Evolutionary conservation across 1,284 basidiomycete genomes (phyloP), one percentile per base, ranked within the genome.

Genomic region (Kalmanozyma brasiliensis): DNA sequence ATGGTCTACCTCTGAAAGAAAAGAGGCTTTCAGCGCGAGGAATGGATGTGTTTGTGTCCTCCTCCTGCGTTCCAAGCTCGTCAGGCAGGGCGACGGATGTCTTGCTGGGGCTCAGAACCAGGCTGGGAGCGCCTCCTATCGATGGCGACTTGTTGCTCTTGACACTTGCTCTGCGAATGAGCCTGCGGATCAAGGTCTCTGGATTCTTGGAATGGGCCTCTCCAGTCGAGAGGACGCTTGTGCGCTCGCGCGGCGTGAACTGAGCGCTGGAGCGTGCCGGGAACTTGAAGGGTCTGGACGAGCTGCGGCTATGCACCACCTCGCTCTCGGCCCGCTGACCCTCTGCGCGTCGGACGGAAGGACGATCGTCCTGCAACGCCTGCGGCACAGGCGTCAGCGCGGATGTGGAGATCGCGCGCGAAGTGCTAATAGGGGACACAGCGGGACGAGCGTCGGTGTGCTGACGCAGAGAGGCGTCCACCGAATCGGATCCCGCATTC

Each of bases 261-360:
- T 65, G 68, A 8, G 53, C 62, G 33, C 63, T 66, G 22, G 56
- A 49, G 9, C 58, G 49, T 10, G 62, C 38, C 11, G 58, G 62
- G n/a, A 66, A 61, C 52, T 23, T 57, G 52, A 69, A 69, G 8
- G 66, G 52, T 16, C 53, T 63, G 24, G 51, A 32, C 1, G 55
- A 53, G 48, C 34, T 69, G 23, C 59, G 53, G 34, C 41, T 62
- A 32, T 32, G 53, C 9, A 57, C 51, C 29, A 65, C 46, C 24
- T 71, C 68, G 55, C 62, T 71, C 38, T 71, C 68, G 20, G 68
- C 68, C 13, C 68, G 57, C 32, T 65, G 57, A 23, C 68, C 62
- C 14, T 52, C 49, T 2, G 49, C 63, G 17, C 68, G 52, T 24
- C 55, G 52, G 16, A 66, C 63, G 2, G 62, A 47, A 0, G 62